Evolutionary conservation across 2,329 filamentous ascomycete genomes (phyloP), one percentile per base, ranked within the genome.

Genomic region (Exophiala viscosa): DNA sequence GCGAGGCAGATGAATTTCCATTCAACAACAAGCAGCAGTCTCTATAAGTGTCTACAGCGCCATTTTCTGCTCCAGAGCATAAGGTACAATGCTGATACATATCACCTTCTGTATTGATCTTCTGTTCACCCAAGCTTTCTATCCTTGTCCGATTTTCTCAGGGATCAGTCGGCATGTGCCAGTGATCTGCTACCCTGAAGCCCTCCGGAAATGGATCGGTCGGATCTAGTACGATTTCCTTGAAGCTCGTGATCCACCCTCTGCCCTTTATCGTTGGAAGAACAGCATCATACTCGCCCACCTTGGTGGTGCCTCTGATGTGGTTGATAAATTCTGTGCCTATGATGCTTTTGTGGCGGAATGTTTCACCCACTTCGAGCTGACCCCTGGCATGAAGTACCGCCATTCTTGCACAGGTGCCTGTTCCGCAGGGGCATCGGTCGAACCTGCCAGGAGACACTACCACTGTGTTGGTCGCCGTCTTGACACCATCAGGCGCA

Each of bases 361-460:
- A 72, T 0, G 48, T 60, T 45, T 76, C 68, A 0, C 65, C 69
- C 1, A 67, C 66, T 1, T 64, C 52, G 3, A 77, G 57, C 39
- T 69, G 57, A 1, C 72, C 72, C 14, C 69, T 65, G 1, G 70
- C 71, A 60, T 76, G 70, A 17, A 77, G 50, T 1, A 75, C 65
- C 0, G 74, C 74, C 55, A 77, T 63, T 10, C 74, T 64, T 2
- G 74, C 72, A 53, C 65, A 72, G 0, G 70, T 76, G 1, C 74
- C 74, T 1, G 72, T 76, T 6, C 75, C 75, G 45, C 73, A 76
- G 1, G 73, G 74, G 52, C 73, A 75, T 14, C 73, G 60, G 55
- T 77, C 75, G 23, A 76, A 67, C n/a, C 74, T 60, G 0, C 74
- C 73, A 0, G 74, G 74, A 0, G 70, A 70, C 3, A 77, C 73